Base-by-base conservation (phyloP, 78 protist genomes). In the Dictyostelium capitatum region DNA sequence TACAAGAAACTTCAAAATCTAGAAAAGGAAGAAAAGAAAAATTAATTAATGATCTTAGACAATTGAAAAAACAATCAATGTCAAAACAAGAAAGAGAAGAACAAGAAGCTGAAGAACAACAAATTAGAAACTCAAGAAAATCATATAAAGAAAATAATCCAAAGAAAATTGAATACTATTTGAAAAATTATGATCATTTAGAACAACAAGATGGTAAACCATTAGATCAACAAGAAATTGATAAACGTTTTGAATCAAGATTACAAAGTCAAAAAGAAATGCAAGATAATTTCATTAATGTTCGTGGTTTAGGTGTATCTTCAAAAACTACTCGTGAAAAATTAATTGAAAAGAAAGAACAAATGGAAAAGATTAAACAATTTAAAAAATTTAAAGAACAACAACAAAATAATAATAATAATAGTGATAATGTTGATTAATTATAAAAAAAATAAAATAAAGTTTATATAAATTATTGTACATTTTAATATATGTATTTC, bases 11-110 rank as follows among this genome's bases (percentile, higher is more conserved):
- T 17, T 28, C 72, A 14, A 54, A 51, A 79, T 14, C 83, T 20
- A 79, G 65, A 79, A 54, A 54, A 51, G 19, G 8, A 9, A 79
- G 83, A 79, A 79, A 54, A 56, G 73, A 51, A 20, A 32, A 19
- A 79, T 37, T 79, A 28, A 6, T 14, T 54, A 14, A 54, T 17
- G 72, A 54, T 54, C 46, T 79, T 12, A 43, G 0, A 6, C 20
- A n/a, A 37, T 47, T 73, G 3, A 73, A n/a, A 10, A 37, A 32
- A 37, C 79, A 73, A 73, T 4, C 28, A 73, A 73, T 73, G 79
- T 30, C 79, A 73, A 28, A 23, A 30, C 41, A 73, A 47, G 19
- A 73, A 73, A 12, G 9, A 15, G 19, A 23, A 37, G 14, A 7
- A 47, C 48, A 19, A 19, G 51, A 46, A 30, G 59, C 20, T 19